phyloP scores from a whole-genome alignment of 129 eudicot species.

The Oenanthe sinensis region DNA sequence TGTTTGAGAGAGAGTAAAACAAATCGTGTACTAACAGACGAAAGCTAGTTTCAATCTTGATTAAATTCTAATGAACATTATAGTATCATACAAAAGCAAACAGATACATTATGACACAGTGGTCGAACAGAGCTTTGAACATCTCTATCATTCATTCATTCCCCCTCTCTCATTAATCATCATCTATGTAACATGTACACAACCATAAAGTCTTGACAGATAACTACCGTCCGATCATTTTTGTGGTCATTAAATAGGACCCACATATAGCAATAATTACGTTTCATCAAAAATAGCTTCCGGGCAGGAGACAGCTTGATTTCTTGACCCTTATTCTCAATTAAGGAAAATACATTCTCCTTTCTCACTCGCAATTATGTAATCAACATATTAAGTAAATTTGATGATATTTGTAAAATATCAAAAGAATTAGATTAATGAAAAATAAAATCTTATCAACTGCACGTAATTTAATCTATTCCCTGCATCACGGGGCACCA shows the following conservation, averaged over 20 bases:
- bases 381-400: background rate
- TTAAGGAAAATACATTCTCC: background rate
- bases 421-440: too few species aligned
- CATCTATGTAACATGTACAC: background rate
- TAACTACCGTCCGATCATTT: slow-evolving; percentile 1
- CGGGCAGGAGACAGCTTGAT: slow-evolving; percentile 35
- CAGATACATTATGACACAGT: background rate
- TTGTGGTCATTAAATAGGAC: background rate
- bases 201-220: background rate
- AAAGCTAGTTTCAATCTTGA: too few species aligned
- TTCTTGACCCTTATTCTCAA: slow-evolving; percentile 3
- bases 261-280: background rate
- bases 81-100: background rate
- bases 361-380: background rate
- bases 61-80: background rate
- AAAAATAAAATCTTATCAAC: too few species aligned
- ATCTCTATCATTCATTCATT: slow-evolving; percentile 5
- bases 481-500: too few species aligned
- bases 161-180: background rate
- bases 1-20: too few species aligned
- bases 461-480: too few species aligned
- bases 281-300: slow-evolving; percentile 6
- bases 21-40: too few species aligned
- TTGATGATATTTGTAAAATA: background rate
- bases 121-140: background rate